phyloP scores from a whole-genome alignment of 495 filamentous ascomycete species.

The Amniculicola lignicola region DNA sequence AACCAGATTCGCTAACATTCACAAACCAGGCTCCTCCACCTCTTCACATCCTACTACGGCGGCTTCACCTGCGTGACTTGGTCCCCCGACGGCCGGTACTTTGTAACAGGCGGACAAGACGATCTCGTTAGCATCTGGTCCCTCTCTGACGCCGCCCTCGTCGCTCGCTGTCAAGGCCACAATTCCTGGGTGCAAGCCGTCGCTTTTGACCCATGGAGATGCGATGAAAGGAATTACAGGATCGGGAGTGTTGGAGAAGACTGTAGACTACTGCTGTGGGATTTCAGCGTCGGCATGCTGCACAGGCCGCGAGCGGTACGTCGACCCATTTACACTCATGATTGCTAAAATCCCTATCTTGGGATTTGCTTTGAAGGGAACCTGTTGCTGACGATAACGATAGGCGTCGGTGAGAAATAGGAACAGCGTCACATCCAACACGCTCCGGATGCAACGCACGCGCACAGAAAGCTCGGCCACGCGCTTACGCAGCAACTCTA shows the following conservation, averaged over 20 bases:
- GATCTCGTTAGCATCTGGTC: conserved; percentile 95
- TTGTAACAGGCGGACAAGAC: conserved; percentile 92
- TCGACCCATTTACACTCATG: too few species aligned
- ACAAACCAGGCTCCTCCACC: conserved; percentile 64
- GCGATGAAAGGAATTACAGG: conserved; percentile 88
- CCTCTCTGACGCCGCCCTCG: conserved; percentile 73
- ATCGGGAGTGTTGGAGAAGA: conserved; percentile 97
- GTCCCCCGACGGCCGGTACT: conserved; percentile 96
- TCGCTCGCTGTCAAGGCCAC: conserved; percentile 91
- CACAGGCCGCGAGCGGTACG: conserved; percentile 77
- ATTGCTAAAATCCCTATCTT: too few species aligned
- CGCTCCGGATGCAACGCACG: conserved; percentile 39
- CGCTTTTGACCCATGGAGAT: conserved; percentile 93
- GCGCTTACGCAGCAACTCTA: conserved; percentile 64
- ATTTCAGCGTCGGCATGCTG: conserved; percentile 96
- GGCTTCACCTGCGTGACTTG: conserved; percentile 90
- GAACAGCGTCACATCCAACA: conserved; percentile 51
- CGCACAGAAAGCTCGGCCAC: conserved; percentile 41
- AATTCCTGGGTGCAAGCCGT: conserved; percentile 93
- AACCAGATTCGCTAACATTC: too few species aligned
- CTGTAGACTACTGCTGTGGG: conserved; percentile 85
- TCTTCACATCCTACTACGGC: conserved; percentile 90
- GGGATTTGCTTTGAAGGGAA: not conserved
- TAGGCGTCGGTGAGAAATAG: conserved; percentile 55
- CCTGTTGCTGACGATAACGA: conserved; percentile 30